phyloP scores from a whole-genome alignment of 2,329 filamentous ascomycete species.

The Talaromyces sp. region DNA sequence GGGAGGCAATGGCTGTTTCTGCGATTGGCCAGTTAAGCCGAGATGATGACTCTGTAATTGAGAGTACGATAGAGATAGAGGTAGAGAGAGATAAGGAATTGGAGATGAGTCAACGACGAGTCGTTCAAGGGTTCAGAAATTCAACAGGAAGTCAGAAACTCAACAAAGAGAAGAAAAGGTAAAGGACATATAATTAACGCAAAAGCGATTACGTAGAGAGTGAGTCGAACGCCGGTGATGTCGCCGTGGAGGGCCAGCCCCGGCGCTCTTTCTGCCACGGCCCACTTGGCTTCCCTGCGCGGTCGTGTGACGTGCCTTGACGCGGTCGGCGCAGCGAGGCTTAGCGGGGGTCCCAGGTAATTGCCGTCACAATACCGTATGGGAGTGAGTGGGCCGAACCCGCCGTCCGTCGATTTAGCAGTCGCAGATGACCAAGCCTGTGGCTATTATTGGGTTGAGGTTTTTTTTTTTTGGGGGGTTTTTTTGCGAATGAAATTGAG shows the following conservation, averaged over 20 bases:
- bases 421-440: not conserved
- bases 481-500: not conserved
- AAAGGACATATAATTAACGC: too few relatives aligned
- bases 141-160: too few relatives aligned
- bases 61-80: not conserved
- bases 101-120: not conserved
- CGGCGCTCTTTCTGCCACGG: slow-evolving; percentile 9
- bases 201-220: not conserved
- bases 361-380: slow-evolving; percentile 19
- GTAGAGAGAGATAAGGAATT: not conserved
- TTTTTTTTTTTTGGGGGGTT: not conserved
- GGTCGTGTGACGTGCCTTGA: slow-evolving; percentile 25
- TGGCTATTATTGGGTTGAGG: not conserved
- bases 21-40: slow-evolving; percentile 7
- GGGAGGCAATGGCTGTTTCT: not conserved
- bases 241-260: not conserved
- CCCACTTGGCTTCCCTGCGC: slow-evolving; percentile 20
- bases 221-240: not conserved
- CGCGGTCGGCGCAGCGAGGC: not conserved
- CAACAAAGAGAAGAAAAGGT: not conserved
- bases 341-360: not conserved
- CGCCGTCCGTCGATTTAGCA: not conserved
- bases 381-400: slow-evolving; percentile 9
- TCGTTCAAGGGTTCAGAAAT: too few relatives aligned
- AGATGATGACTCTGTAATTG: not conserved